Base-by-base conservation (phyloP, 116 monocot species). In the Iris pallida region DNA sequence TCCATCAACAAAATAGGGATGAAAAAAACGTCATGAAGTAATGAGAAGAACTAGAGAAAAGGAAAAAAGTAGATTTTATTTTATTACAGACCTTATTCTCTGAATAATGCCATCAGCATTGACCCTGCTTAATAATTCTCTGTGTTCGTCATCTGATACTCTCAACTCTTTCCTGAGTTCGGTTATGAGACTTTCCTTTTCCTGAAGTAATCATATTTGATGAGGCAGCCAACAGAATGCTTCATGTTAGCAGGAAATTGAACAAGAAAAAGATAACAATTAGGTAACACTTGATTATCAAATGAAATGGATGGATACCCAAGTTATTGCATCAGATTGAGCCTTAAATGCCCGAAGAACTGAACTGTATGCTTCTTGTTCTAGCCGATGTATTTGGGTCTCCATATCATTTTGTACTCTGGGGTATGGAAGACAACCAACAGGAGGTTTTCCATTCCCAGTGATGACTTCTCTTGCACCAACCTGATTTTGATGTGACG, bases 301-400 rank as follows among this genome's bases (percentile, higher is more conserved):
- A 30, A 30, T 30, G 30, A 30, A 30, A 52, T 19, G 18, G 20
- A 65, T 58, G 57, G 42, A 44, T 92, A 92, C 92, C 92, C 92
- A 92, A 53, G 88, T 85, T 58, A 92, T 87, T 2, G 88, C 88
- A 83, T 92, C 92, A 71, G 88, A 82, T 72, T 88, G 92, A 52
- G 83, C 92, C 74, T 92, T 92, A 56, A 92, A 92, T 83, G 92
- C 88, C 63, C 79, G 73, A 68, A 92, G 81, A 68, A 92, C 83
- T 8, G 83, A 69, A 73, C 71, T 74, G 53, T 92, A 92, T 68
- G 92, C 92, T 44, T 92, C 92, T 64, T 81, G 82, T 67, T 92
- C 92, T 58, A 88, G 80, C 40, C 42, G 71, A 74, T 92, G 88
- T 55, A 92, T 85, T 76, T 88, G 78, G 43, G 45, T 68, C 71